These are phyloP conservation scores for Fusarium oligoseptatum DNA, from an alignment of 2,329 filamentous ascomycete genomes.

Conservation along the genomic window DNA sequence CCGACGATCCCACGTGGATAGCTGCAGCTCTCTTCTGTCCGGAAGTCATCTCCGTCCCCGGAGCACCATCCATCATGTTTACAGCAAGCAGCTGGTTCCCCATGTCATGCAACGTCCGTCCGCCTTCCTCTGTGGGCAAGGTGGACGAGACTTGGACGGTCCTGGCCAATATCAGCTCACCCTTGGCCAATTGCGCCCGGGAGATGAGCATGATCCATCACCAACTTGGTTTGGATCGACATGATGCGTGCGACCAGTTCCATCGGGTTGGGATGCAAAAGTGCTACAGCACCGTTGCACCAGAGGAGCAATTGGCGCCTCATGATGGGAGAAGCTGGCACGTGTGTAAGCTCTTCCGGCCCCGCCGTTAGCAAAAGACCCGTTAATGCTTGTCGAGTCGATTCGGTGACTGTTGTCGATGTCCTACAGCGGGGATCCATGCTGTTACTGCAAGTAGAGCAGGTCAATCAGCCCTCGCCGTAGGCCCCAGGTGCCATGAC, in stretches of 20 bases:
- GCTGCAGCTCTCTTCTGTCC: conserved; percentile 24
- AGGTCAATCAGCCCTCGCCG: conserved; percentile 34
- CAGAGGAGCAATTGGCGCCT: conserved; percentile 34
- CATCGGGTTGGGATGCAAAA: conserved; percentile 38
- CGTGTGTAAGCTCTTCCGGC: conserved; percentile 37
- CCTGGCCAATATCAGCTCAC: conserved; percentile 29
- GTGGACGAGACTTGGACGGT: conserved; percentile 27
- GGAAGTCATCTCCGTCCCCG: conserved; percentile 30
- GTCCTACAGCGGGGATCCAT: conserved; percentile 13
- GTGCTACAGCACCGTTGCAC: conserved; percentile 22
- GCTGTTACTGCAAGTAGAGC: conserved; percentile 27
- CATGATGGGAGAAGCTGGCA: conserved; percentile 38
- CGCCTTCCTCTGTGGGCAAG: conserved; percentile 44
- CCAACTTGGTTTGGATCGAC: conserved; percentile 39
- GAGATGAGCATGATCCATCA: conserved; percentile 23
- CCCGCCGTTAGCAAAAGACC: conserved; percentile 27
- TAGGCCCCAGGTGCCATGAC: conserved; percentile 35
- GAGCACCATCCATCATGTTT: not conserved
- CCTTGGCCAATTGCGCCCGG: conserved; percentile 34
- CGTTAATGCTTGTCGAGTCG: conserved; percentile 28
- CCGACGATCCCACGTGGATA: conserved; percentile 38
- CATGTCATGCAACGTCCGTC: conserved; percentile 24
- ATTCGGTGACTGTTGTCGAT: conserved; percentile 7
- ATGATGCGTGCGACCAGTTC: conserved; percentile 31
- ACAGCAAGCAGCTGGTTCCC: conserved; percentile 9